Conservation (phyloP, 306 rosid species). For the Vigna trinervia region DNA sequence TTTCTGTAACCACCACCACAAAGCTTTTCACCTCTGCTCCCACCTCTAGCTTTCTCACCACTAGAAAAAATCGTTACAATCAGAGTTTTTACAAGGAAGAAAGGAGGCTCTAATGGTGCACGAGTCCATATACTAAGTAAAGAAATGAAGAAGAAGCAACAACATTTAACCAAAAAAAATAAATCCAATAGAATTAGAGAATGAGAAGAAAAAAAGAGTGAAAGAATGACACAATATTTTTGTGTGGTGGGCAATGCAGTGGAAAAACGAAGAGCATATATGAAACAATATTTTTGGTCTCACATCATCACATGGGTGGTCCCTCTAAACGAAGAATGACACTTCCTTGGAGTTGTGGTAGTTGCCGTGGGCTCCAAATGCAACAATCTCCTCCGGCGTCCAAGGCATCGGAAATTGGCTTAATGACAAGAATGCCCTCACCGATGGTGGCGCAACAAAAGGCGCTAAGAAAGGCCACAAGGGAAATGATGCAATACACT, state of each 20-base stretch:
- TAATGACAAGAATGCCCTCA: constrained; percentile 86
- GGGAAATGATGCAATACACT: constrained; percentile 40
- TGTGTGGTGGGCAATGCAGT: background rate
- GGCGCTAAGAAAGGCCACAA: constrained; percentile 59
- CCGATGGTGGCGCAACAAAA: constrained; percentile 62
- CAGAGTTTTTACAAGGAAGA: too few species aligned
- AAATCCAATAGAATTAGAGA: background rate
- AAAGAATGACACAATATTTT: background rate
- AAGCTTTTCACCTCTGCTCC: too few species aligned
- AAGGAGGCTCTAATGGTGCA: background rate
- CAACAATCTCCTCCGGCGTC: constrained; percentile 55
- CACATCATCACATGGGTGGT: background rate
- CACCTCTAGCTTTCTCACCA: too few species aligned
- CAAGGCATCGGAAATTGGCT: constrained; percentile 72
- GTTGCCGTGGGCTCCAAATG: background rate
- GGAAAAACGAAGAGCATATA: background rate
- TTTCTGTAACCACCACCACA: too few species aligned
- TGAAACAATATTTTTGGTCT: background rate
- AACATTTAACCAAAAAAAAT: background rate
- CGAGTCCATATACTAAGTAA: background rate
- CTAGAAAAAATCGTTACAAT: too few species aligned
- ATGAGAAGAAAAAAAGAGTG: background rate
- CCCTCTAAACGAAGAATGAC: constrained; percentile 8
- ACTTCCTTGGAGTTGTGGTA: background rate
- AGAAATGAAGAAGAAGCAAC: background rate